A percentile compares a stretch with the other conserved stretches of the same genome.
These are phyloP conservation scores for Friedmanniomyces endolithicus DNA, from an alignment of 495 filamentous ascomycete species.

Conservation along the genomic window DNA sequence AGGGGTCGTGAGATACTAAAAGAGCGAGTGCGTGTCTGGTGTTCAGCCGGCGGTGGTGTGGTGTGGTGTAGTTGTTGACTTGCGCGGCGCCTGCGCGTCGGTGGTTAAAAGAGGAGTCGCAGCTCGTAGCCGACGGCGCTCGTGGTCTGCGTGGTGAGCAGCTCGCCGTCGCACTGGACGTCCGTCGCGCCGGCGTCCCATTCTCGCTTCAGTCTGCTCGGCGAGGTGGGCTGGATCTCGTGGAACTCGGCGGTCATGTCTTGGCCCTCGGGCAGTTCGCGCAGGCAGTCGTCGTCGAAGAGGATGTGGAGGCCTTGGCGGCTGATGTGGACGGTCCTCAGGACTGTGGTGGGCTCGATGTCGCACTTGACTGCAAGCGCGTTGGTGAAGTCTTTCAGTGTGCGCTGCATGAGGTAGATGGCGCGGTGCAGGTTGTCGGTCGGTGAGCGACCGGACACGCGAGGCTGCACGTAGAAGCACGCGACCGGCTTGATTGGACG, in stretches of 20 bases:
- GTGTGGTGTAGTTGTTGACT: not conserved
- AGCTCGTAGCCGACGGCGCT: conserved; percentile 32
- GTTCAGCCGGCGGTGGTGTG: not conserved
- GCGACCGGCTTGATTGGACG: conserved; percentile 63
- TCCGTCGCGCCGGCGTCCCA: conserved; percentile 33
- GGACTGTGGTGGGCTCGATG: conserved; percentile 57
- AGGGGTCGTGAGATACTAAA: not conserved
- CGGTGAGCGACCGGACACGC: conserved; percentile 38
- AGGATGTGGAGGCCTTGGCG: conserved; percentile 65
- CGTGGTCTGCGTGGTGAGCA: conserved; percentile 25
- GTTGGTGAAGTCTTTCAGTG: conserved; percentile 53
- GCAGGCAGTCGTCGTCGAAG: conserved; percentile 81
- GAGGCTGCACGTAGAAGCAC: conserved; percentile 71
- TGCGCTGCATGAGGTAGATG: conserved; percentile 71
- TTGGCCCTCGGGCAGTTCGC: conserved; percentile 78
- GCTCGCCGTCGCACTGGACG: conserved; percentile 31
- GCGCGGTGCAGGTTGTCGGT: conserved; percentile 65
- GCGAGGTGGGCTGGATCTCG: conserved; percentile 28
- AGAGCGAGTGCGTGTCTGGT: not conserved
- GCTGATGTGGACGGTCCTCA: conserved; percentile 58
- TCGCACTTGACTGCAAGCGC: conserved; percentile 65
- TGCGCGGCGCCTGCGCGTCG: conserved; percentile 12
- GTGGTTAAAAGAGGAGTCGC: conserved; percentile 30
- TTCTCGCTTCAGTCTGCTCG: conserved; percentile 24
- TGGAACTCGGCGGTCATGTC: conserved; percentile 65